Base-by-base conservation (phyloP, 805 yeast species). In the Priceomyces medius region DNA sequence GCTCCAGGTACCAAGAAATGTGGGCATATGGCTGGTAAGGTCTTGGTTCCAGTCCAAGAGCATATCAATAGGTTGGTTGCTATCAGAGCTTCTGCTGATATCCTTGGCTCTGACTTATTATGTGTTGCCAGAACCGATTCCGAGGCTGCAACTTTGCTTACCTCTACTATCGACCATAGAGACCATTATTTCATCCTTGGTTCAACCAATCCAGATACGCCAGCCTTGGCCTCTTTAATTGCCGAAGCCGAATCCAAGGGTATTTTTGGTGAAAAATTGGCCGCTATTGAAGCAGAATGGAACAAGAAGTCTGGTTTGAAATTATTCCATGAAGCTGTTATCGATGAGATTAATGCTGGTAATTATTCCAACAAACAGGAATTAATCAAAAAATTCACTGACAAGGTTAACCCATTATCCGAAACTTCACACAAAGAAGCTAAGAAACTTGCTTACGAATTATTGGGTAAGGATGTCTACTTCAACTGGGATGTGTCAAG, bases 11-110 rank as follows among this genome's bases (percentile, higher is more conserved):
- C 97, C 56, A 91, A 91, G 70, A 91, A 91, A 73, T 91, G 98
- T 74, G 98, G 98, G 47, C 98, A 91, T 71, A 91, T 91, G 98
- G 97, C 96, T 52, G 98, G 98, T 56, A 88, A 93, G 69, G 97
- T 93, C 40, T 80, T 91, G 54, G 97, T 91, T 48, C 98, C 98
- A 49, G 93, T 89, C 45, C 97, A 89, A 71, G 98, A 91, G 73
- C 98, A 91, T 71, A 87, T 91, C 68, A 89, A 88, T 73, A 81
- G 98, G 66, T 76, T 91, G 63, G 83, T 88, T 50, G 95, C 97
- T 37, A 87, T 91, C 58, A 84, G 98, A 68, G 88, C 96, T 48
- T 81, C 95, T 58, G 97, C 97, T 37, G 98, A 91, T 69, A 85
- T 90, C 48, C 81, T 88, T 70, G 93, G 95, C 39, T 79, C 89